Percentiles rank a stretch among this genome's conserved stretches.
These are phyloP conservation scores for Chalciporus sphaerocephalus DNA, from an alignment of 768 basidiomycete species.

Conservation along the genomic window DNA sequence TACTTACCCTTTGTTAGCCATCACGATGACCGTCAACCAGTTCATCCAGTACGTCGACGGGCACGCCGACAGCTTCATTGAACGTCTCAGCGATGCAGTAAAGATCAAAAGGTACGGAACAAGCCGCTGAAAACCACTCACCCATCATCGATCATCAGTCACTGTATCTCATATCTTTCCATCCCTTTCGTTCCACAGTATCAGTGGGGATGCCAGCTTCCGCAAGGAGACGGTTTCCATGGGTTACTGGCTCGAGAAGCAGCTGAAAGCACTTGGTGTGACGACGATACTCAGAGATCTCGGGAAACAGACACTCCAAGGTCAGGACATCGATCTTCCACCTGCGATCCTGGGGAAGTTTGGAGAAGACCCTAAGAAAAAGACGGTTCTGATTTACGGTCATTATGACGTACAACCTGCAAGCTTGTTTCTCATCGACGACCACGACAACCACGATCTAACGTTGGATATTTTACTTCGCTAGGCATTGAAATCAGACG, in stretches of 20 bases:
- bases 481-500: slow-evolving; percentile 55
- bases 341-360: slow-evolving; percentile 79
- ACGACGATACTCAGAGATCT: slow-evolving; percentile 71
- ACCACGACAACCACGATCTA: neutral
- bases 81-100: slow-evolving; percentile 75
- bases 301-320: slow-evolving; percentile 71
- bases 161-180: neutral
- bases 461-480: neutral
- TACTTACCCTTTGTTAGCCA: neutral
- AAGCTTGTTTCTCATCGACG: slow-evolving; percentile 16
- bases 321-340: slow-evolving; percentile 68
- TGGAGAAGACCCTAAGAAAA: slow-evolving; percentile 84
- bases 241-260: slow-evolving; percentile 73
- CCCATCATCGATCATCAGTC: neutral
- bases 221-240: slow-evolving; percentile 80
- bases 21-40: slow-evolving; percentile 33
- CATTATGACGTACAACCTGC: slow-evolving; percentile 97
- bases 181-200: slow-evolving; percentile 34
- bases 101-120: slow-evolving; percentile 65
- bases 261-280: slow-evolving; percentile 76
- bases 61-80: slow-evolving; percentile 70
- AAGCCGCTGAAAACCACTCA: neutral
- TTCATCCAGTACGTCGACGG: slow-evolving; percentile 55
- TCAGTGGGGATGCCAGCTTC: slow-evolving; percentile 66
- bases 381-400: slow-evolving; percentile 89